Evolutionary conservation across 1,284 basidiomycete species (phyloP).

Genomic region (Vanrija pseudolonga): DNA sequence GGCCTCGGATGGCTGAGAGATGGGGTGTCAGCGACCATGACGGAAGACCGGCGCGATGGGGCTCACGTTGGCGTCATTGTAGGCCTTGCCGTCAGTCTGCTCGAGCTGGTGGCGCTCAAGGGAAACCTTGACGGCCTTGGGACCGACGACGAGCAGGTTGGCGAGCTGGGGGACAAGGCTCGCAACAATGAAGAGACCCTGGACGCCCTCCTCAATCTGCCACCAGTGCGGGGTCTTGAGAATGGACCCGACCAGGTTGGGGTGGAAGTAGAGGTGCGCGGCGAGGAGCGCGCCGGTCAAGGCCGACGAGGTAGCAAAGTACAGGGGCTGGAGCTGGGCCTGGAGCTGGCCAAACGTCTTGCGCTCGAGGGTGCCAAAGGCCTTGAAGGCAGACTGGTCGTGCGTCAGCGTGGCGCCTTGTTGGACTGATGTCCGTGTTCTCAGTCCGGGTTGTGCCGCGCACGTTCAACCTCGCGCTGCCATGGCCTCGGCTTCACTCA

Average conservation of each 20-base stretch:
- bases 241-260: conserved; percentile 53
- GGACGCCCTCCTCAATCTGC: conserved; percentile 62
- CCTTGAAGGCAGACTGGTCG: conserved; percentile 27
- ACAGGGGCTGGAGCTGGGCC: conserved; percentile 68
- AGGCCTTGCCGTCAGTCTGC: conserved; percentile 66
- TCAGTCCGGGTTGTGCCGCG: too few relatives aligned
- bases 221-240: conserved; percentile 51
- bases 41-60: neutral
- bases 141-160: conserved; percentile 45
- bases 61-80: conserved; percentile 62
- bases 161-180: conserved; percentile 56
- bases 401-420: neutral
- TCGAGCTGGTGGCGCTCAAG: conserved; percentile 67
- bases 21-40: neutral
- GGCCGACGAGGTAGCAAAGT: conserved; percentile 62
- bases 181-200: conserved; percentile 61
- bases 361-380: conserved; percentile 50
- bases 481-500: conserved; percentile 20
- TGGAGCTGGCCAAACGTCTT: conserved; percentile 72
- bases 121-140: conserved; percentile 55
- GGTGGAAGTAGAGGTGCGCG: conserved; percentile 64
- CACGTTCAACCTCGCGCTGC: too few relatives aligned
- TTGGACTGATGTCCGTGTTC: too few relatives aligned
- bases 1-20: conserved; percentile 62
- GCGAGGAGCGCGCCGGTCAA: conserved; percentile 59